Evolutionary conservation across 805 yeast genomes (phyloP), one percentile per base, ranked within the genome.

Genomic region (Yamadazyma tumulicola): DNA sequence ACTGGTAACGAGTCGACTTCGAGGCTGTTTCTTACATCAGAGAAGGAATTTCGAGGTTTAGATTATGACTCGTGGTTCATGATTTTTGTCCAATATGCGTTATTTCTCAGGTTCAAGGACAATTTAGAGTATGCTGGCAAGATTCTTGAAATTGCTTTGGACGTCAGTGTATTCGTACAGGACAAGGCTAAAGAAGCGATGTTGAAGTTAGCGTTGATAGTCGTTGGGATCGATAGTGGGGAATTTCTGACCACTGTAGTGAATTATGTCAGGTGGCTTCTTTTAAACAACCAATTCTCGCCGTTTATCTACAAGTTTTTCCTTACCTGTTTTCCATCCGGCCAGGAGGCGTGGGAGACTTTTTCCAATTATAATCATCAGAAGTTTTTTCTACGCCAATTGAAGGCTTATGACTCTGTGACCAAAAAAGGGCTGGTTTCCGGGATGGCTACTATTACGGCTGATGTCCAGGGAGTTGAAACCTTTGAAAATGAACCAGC

Each of bases 331-430:
- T 76, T 84, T 39, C 63, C 81, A 1, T 70, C 83, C 0, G 88
- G 91, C 0, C 63, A 67, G 19, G 62, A 61, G 5, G 74, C 84
- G 1, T 61, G 75, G 48, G 81, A 77, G 10, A 67, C 74, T 12
- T 77, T 82, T 51, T 80, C 85, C 32, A 80, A 83, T 31, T 79
- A 86, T 22, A 85, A 86, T 42, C 91, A 86, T 51, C 97, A 91
- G 49, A 93, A 93, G 55, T 91, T 79, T 53, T 80, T 91, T 43
- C 62, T 93, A 41, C 77, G 98, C 46, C 97, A 89, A 48, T 67
- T 91, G 44, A 93, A 91, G 53, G 94, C 96, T 0, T 79, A 76
- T 54, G 98, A 93, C 54, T 75, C 93, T 2, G 50, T 82, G 11
- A 70, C 77, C 19, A 59, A 67, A 7, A 48, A 52, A 2, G 73